Evolutionary conservation across 345 rosid species (phyloP).

Genomic region (Zanthoxylum bungeanum): DNA sequence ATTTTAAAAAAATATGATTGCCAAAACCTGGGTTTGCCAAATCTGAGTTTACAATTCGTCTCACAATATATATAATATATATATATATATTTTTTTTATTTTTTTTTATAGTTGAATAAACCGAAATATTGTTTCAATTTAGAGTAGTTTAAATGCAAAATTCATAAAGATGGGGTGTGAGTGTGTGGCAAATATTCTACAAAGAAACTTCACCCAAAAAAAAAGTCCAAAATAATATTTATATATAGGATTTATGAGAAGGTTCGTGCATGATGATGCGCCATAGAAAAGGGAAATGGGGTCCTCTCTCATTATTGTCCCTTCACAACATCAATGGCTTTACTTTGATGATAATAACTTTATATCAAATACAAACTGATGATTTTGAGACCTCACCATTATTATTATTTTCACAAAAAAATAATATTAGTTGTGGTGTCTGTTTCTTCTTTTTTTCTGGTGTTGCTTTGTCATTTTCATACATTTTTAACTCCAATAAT

Average conservation of each 20-base stretch:
- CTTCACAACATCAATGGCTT: constrained; percentile 10
- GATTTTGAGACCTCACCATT: constrained; percentile 37
- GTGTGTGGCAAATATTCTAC: neutral
- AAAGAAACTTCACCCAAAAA: neutral
- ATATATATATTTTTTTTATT: no score
- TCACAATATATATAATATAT: no score
- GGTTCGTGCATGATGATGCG: constrained; percentile 41
- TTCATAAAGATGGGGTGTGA: neutral
- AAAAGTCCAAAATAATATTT: constrained; percentile 10
- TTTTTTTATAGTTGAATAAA: neutral
- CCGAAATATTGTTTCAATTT: neutral
- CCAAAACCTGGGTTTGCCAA: no score
- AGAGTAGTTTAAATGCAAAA: neutral
- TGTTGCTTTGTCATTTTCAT: constrained; percentile 48
- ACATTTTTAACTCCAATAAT: constrained; percentile 18
- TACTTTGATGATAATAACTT: constrained; percentile 21
- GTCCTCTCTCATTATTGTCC: constrained; percentile 2
- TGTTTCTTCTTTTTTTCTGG: constrained; percentile 24
- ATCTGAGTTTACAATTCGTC: no score
- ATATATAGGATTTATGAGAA: constrained; percentile 9
- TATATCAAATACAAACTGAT: constrained; percentile 25
- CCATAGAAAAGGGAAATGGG: neutral
- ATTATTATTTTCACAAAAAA: constrained; percentile 1
- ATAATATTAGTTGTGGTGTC: constrained; percentile 34
- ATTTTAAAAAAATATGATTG: no score